A percentile compares a stretch with the other conserved stretches of the same genome.
These are phyloP conservation scores for Escovopsis sp. DNA, from an alignment of 2,329 filamentous ascomycete genomes.

Conservation along the genomic window DNA sequence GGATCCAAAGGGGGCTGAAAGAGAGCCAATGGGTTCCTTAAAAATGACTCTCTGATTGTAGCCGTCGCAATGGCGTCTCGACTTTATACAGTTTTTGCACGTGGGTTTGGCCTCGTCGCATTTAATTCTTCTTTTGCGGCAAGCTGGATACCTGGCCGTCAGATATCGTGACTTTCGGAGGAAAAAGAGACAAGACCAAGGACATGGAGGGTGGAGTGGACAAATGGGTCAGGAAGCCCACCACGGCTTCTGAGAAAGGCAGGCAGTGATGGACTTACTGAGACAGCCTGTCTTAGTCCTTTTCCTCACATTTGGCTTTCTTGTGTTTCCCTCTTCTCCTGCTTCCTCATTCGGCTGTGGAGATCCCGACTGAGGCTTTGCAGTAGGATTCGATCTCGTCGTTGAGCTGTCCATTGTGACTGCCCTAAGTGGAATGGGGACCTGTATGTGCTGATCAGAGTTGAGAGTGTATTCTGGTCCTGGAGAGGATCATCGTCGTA, in stretches of 20 bases:
- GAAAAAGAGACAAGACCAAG: too few species aligned
- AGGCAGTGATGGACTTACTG: conserved; percentile 40
- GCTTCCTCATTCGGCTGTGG: conserved; percentile 20
- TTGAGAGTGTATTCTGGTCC: too few species aligned
- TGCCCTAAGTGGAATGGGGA: not conserved
- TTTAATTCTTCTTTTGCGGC: conserved; percentile 88
- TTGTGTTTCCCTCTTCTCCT: conserved; percentile 28
- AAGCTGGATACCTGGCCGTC: conserved; percentile 40
- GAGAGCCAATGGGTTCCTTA: conserved; percentile 42
- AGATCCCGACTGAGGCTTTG: conserved; percentile 15
- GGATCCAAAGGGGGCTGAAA: conserved; percentile 25
- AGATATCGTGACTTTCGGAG: conserved; percentile 5
- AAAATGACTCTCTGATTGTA: conserved; percentile 72
- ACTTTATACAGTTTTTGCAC: conserved; percentile 76
- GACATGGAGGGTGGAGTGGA: too few species aligned
- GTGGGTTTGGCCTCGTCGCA: conserved; percentile 81
- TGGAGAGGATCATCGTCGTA: too few species aligned
- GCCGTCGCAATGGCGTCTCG: conserved; percentile 69
- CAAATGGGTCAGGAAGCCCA: too few species aligned
- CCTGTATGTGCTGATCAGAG: not conserved
- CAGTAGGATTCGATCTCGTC: not conserved
- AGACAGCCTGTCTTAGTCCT: conserved; percentile 87
- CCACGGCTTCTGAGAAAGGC: too few species aligned
- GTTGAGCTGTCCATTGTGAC: conserved; percentile 5
- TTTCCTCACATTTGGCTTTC: conserved; percentile 40